Evolutionary conservation across 2,329 filamentous ascomycete species (phyloP).

Genomic region (Endothia cerciana): DNA sequence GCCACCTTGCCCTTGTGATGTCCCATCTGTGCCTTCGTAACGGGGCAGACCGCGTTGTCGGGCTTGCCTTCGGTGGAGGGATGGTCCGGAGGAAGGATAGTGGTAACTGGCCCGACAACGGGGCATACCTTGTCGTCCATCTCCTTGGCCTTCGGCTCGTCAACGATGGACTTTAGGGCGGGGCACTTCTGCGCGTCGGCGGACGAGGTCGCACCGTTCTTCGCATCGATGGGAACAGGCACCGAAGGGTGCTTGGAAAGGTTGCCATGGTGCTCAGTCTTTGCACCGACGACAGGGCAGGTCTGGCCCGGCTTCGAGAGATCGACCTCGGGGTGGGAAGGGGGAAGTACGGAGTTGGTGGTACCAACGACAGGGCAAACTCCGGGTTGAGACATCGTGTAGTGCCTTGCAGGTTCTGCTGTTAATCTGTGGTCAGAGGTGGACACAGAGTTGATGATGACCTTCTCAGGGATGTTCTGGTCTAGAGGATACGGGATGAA

Average conservation of each 20-base stretch:
- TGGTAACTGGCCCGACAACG: constrained; percentile 47
- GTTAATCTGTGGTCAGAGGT: not conserved
- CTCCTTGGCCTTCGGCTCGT: constrained; percentile 42
- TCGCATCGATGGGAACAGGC: constrained; percentile 34
- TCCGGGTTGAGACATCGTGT: constrained; percentile 30
- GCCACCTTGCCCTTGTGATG: constrained; percentile 47
- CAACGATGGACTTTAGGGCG: constrained; percentile 39
- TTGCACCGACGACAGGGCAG: constrained; percentile 47
- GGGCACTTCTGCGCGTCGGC: constrained; percentile 45
- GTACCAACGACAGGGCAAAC: constrained; percentile 48
- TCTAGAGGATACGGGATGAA: not conserved
- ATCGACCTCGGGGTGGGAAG: constrained; percentile 45
- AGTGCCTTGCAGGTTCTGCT: constrained; percentile 28
- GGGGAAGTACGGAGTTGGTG: constrained; percentile 46
- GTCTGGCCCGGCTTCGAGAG: constrained; percentile 45
- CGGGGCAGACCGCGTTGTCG: constrained; percentile 45
- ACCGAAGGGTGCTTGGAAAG: constrained; percentile 46
- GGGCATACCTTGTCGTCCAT: constrained; percentile 49
- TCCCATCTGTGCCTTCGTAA: constrained; percentile 47
- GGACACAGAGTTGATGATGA: not conserved
- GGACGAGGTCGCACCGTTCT: constrained; percentile 30
- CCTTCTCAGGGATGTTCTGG: not conserved
- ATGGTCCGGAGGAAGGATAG: constrained; percentile 46
- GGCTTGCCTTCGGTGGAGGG: constrained; percentile 37
- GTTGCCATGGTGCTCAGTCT: constrained; percentile 46